Percentiles rank a stretch among this genome's conserved stretches.
phyloP scores from a whole-genome alignment of 495 filamentous ascomycete species.

The Hamigera avellanea region DNA sequence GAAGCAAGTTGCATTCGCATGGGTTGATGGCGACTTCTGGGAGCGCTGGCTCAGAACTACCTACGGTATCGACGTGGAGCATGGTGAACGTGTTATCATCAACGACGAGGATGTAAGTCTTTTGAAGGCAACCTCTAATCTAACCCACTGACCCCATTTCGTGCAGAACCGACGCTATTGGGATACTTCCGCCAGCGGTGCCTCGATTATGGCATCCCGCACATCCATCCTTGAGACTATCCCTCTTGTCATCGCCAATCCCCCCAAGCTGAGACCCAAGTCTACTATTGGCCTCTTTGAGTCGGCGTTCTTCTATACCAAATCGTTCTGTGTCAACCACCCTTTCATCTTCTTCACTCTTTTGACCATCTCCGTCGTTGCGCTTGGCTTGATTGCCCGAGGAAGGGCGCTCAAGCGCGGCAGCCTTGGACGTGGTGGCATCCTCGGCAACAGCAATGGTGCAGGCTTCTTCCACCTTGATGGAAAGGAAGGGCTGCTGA shows the following conservation, averaged over 20 bases:
- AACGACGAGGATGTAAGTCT: constrained; percentile 90
- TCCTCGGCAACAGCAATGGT: constrained; percentile 43
- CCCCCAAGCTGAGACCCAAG: constrained; percentile 78
- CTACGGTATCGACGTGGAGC: constrained; percentile 76
- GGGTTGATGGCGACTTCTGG: constrained; percentile 97
- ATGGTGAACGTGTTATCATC: constrained; percentile 87
- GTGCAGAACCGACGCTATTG: constrained; percentile 80
- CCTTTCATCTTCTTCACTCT: constrained; percentile 58
- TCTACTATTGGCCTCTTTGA: constrained; percentile 69
- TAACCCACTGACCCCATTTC: constrained; percentile 13
- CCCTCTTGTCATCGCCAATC: constrained; percentile 58
- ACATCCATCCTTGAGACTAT: constrained; percentile 94
- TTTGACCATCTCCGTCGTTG: constrained; percentile 35
- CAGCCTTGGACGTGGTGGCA: constrained; percentile 26
- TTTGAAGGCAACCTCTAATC: neutral
- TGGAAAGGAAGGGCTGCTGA: constrained; percentile 61
- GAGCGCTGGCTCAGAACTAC: constrained; percentile 91
- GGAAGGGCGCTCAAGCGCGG: constrained; percentile 21
- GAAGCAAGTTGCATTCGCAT: constrained; percentile 91
- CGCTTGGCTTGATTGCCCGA: constrained; percentile 21
- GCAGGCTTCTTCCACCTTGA: constrained; percentile 68
- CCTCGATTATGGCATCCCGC: constrained; percentile 75
- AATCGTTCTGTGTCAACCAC: constrained; percentile 54
- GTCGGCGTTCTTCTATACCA: constrained; percentile 66
- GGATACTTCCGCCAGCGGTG: constrained; percentile 83